A percentile compares a stretch with the other conserved stretches of the same genome.
Conservation (phyloP, 768 basidiomycete genomes). For the Suillus cothurnatus region DNA sequence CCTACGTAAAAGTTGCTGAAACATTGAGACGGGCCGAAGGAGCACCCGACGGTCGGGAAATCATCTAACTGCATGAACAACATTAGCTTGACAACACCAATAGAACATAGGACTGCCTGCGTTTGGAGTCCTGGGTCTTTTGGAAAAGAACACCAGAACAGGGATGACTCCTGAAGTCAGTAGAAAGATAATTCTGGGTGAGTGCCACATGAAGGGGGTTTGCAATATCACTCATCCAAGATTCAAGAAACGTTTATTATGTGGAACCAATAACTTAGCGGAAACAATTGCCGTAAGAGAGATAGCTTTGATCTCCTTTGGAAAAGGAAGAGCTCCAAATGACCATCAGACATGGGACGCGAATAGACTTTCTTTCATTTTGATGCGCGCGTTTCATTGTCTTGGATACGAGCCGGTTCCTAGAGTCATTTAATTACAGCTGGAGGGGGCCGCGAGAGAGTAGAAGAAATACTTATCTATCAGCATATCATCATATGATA, state of each 20-base stretch:
- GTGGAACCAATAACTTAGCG: not conserved
- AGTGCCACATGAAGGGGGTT: not conserved
- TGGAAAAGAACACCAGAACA: not conserved
- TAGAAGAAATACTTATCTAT: not conserved
- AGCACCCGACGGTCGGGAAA: constrained; percentile 34
- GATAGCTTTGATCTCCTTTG: not conserved
- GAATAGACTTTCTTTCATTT: not conserved
- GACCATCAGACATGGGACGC: not conserved
- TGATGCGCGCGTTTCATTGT: not conserved
- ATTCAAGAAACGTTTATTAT: not conserved
- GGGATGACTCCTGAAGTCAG: not conserved
- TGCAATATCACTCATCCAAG: not conserved
- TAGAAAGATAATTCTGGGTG: not conserved
- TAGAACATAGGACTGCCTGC: not conserved
- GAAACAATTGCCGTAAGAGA: not conserved
- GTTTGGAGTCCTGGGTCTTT: not conserved
- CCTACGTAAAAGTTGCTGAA: constrained; percentile 27
- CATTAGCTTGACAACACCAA: not conserved
- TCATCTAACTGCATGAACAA: constrained; percentile 19
- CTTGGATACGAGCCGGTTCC: not conserved
- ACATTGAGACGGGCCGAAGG: constrained; percentile 15
- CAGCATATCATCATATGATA: not conserved
- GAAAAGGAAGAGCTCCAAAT: not conserved
- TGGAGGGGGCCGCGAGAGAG: not conserved
- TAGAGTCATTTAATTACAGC: not conserved